These are phyloP conservation scores for Colletotrichum cuscutae DNA, from an alignment of 2,329 filamentous ascomycete species.

Conservation along the genomic window DNA sequence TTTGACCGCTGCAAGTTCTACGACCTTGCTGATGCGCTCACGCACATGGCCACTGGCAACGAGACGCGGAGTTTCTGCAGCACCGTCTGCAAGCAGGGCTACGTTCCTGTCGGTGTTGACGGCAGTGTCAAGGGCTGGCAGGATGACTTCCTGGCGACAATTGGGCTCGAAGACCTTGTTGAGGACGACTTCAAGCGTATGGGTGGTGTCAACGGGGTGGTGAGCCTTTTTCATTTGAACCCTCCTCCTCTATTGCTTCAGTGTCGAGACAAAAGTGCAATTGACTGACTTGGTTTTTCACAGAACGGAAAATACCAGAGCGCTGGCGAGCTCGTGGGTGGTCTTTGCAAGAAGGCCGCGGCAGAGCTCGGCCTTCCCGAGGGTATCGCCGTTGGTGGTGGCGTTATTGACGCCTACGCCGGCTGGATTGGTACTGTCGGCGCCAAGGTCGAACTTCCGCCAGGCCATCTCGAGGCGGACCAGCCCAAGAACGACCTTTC, in stretches of 20 bases:
- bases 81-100: conserved; percentile 97
- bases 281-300: conserved; percentile 37
- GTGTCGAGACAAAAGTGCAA: not conserved
- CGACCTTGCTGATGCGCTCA: conserved; percentile 91
- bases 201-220: conserved; percentile 94
- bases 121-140: conserved; percentile 99
- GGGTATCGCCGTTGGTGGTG: conserved; percentile 92
- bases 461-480: conserved; percentile 73
- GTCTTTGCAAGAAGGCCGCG: conserved; percentile 84
- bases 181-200: conserved; percentile 92
- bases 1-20: conserved; percentile 98
- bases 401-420: conserved; percentile 97
- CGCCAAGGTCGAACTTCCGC: conserved; percentile 76
- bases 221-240: conserved; percentile 67
- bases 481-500: conserved; percentile 84
- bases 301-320: conserved; percentile 94
- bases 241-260: conserved; percentile 32
- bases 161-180: conserved; percentile 86
- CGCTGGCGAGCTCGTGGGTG: conserved; percentile 90
- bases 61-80: conserved; percentile 96
- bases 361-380: conserved; percentile 84
- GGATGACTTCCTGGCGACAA: conserved; percentile 87
- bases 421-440: conserved; percentile 99
- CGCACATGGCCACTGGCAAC: conserved; percentile 91
- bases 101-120: conserved; percentile 95